Conservation (phyloP, 441 rosid genomes). For the Kokia cookei region DNA sequence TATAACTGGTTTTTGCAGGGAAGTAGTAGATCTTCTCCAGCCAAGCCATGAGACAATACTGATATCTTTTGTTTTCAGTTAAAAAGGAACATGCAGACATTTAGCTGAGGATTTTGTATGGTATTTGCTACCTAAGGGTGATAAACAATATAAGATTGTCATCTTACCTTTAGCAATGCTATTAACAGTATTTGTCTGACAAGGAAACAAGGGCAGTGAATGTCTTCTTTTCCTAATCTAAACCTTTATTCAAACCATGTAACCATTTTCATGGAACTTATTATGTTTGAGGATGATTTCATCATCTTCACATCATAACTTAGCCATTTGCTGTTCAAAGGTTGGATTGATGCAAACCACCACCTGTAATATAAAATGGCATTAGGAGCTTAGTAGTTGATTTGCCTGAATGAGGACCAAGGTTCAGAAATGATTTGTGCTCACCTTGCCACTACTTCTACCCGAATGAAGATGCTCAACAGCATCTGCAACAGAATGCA, state of each 20-base stretch:
- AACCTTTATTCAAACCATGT: background rate
- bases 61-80: background rate
- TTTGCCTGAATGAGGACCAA: background rate
- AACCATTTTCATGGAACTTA: background rate
- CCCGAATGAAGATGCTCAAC: conserved; percentile 97
- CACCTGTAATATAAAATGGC: conserved; percentile 40
- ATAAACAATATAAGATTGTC: background rate
- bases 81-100: background rate
- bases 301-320: conserved; percentile 24
- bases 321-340: conserved; percentile 46
- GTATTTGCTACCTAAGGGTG: background rate
- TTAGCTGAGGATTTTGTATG: background rate
- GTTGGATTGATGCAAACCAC: conserved; percentile 78
- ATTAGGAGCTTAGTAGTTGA: background rate
- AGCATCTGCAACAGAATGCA: conserved; percentile 74
- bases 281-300: background rate
- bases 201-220: background rate
- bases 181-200: background rate
- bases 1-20: background rate
- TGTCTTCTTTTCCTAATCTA: background rate
- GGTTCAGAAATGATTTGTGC: background rate
- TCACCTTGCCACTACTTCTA: conserved; percentile 93
- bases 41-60: background rate
- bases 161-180: background rate
- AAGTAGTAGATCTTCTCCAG: background rate